phyloP scores from a whole-genome alignment of 768 basidiomycete species.

The Suillus spraguei region DNA sequence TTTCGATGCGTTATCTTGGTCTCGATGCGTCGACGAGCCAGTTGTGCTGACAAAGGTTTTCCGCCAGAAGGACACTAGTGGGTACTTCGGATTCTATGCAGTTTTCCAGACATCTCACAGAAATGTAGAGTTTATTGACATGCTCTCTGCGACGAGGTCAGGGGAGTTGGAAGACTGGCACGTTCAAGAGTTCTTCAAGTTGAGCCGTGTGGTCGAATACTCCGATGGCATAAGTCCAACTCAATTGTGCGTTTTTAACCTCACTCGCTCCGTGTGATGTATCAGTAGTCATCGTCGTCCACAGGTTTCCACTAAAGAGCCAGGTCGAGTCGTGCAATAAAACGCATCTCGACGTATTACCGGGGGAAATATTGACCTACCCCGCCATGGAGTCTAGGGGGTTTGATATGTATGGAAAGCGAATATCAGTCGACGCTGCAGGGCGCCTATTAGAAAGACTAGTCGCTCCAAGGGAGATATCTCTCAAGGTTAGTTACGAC shows the following conservation, averaged over 20 bases:
- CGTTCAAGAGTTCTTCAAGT: conserved; percentile 63
- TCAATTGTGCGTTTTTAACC: conserved; percentile 59
- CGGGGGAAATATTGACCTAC: conserved; percentile 37
- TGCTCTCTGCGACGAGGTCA: conserved; percentile 98
- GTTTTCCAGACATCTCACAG: conserved; percentile 1
- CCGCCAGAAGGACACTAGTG: conserved; percentile 66
- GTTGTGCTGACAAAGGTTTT: conserved; percentile 65
- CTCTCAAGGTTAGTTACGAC: conserved; percentile 46
- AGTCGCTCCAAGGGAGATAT: conserved; percentile 46
- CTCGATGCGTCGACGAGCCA: conserved; percentile 48
- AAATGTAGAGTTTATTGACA: conserved; percentile 79
- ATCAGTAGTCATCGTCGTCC: not conserved
- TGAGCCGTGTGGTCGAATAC: conserved; percentile 68
- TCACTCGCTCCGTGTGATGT: not conserved
- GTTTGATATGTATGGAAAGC: conserved; percentile 37
- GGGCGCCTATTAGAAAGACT: conserved; percentile 45
- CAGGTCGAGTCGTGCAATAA: conserved; percentile 29
- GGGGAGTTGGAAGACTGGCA: conserved; percentile 70
- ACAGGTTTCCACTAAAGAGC: conserved; percentile 31
- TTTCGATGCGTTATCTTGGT: conserved; percentile 70
- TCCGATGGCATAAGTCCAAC: conserved; percentile 86
- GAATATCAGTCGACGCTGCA: conserved; percentile 33
- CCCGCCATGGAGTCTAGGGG: conserved; percentile 48
- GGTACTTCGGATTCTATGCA: not conserved
- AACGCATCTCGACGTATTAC: conserved; percentile 20